Conservation (phyloP, 106 monocot species). For the Ottelia alismoides region DNA sequence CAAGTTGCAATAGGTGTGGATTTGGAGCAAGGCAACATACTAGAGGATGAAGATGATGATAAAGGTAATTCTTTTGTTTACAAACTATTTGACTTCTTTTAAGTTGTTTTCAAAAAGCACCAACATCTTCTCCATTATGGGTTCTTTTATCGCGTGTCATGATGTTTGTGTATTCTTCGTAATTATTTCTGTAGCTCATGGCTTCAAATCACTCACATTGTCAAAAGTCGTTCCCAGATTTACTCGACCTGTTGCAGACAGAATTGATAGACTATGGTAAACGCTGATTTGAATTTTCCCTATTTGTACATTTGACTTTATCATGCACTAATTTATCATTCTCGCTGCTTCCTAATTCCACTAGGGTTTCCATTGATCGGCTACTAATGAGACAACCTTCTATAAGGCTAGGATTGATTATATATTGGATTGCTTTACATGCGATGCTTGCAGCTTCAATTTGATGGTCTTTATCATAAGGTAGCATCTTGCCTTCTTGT, state of each 20-base stretch:
- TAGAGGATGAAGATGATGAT: constrained; percentile 92
- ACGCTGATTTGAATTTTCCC: neutral
- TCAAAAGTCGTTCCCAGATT: constrained; percentile 82
- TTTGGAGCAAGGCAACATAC: constrained; percentile 30
- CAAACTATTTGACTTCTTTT: neutral
- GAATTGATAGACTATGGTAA: constrained; percentile 93
- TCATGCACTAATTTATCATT: neutral
- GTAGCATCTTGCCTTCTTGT: neutral
- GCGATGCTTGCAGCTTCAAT: constrained; percentile 79
- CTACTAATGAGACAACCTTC: constrained; percentile 91
- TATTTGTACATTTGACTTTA: neutral
- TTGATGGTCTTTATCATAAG: constrained; percentile 19
- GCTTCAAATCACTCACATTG: constrained; percentile 90
- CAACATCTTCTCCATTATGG: no score
- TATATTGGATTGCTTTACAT: constrained; percentile 88
- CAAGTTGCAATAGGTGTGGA: constrained; percentile 81
- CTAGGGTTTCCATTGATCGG: constrained; percentile 92
- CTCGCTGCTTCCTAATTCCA: neutral
- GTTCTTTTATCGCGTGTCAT: no score
- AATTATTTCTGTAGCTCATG: constrained; percentile 57
- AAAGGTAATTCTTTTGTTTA: constrained; percentile 33
- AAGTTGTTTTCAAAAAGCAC: neutral
- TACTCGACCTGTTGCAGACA: constrained; percentile 66
- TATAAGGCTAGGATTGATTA: constrained; percentile 56
- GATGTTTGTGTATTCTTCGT: neutral